These are phyloP conservation scores for Apostasia ramifera DNA, from an alignment of 106 monocot genomes.

Conservation along the genomic window DNA sequence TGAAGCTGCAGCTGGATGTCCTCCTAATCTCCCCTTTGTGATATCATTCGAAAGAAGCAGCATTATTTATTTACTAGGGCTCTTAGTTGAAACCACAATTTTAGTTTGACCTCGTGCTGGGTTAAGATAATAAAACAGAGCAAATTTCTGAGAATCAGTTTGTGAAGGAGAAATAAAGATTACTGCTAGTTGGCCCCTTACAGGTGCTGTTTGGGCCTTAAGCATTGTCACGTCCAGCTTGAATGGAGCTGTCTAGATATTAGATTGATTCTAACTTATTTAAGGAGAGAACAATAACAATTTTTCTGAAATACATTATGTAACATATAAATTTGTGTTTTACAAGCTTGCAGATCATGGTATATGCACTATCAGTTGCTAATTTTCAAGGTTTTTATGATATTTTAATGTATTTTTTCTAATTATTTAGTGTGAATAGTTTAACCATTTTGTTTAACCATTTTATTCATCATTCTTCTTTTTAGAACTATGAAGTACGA, in stretches of 20 bases:
- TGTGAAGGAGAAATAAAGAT: conserved; percentile 5
- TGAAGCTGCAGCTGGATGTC: conserved; percentile 3
- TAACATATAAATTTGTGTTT: conserved; percentile 23
- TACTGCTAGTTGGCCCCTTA: conserved; percentile 1
- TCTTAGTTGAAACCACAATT: conserved; percentile 1
- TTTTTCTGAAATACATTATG: conserved; percentile 31
- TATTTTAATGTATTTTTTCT: conserved; percentile 18
- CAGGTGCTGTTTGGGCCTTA: conserved; percentile 7
- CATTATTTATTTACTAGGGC: neutral
- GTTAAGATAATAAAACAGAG: neutral
- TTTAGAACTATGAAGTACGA: too few relatives aligned
- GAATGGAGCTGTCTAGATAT: conserved; percentile 1
- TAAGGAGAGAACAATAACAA: conserved; percentile 6
- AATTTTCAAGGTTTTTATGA: conserved; percentile 21
- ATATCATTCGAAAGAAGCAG: too few relatives aligned
- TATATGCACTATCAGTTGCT: conserved; percentile 28
- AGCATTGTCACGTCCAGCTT: conserved; percentile 7
- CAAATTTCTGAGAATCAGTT: conserved; percentile 1
- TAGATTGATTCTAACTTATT: conserved; percentile 10
- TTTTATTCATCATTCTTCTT: too few relatives aligned
- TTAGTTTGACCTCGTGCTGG: conserved; percentile 1
- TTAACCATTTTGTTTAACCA: too few relatives aligned
- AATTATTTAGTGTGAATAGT: conserved; percentile 1
- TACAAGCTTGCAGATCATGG: conserved; percentile 14
- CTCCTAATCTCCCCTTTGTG: neutral